These are phyloP conservation scores for Saturnispora galanensis DNA, from an alignment of 805 yeast species.

Conservation along the genomic window DNA sequence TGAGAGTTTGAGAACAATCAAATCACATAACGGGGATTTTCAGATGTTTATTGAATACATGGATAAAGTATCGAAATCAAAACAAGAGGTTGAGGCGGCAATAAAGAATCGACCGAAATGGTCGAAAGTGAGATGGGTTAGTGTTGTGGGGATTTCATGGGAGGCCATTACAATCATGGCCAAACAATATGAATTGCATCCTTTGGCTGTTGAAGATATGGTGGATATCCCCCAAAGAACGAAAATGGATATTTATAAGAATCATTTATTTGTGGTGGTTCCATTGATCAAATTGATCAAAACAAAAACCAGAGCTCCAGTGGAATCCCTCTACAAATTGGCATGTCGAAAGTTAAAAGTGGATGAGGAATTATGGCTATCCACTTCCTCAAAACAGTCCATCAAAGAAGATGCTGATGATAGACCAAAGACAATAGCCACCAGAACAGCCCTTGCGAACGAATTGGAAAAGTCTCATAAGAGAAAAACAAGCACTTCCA, in stretches of 20 bases:
- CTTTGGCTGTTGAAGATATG: constrained; percentile 52
- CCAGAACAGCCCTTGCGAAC: constrained; percentile 6
- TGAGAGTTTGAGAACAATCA: neutral
- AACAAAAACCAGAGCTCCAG: constrained; percentile 12
- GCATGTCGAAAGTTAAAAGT: constrained; percentile 1
- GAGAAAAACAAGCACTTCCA: neutral
- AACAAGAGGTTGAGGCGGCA: constrained; percentile 22
- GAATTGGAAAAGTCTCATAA: constrained; percentile 7
- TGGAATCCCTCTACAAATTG: constrained; percentile 1
- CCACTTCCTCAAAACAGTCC: neutral
- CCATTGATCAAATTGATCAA: constrained; percentile 41
- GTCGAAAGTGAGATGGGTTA: constrained; percentile 47
- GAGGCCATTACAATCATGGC: constrained; percentile 43
- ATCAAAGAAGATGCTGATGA: too few species aligned
- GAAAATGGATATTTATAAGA: constrained; percentile 43
- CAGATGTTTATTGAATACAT: constrained; percentile 10
- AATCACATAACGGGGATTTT: constrained; percentile 1
- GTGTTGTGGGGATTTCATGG: constrained; percentile 54
- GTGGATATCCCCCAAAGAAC: constrained; percentile 54
- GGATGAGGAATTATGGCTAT: neutral
- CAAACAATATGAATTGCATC: constrained; percentile 36
- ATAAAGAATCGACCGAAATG: constrained; percentile 34
- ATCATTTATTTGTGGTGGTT: constrained; percentile 43
- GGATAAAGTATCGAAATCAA: constrained; percentile 16
- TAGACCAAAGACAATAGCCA: constrained; percentile 11